Conservation (phyloP, 2,329 filamentous ascomycete species). For the Hyphodiscus sp. region DNA sequence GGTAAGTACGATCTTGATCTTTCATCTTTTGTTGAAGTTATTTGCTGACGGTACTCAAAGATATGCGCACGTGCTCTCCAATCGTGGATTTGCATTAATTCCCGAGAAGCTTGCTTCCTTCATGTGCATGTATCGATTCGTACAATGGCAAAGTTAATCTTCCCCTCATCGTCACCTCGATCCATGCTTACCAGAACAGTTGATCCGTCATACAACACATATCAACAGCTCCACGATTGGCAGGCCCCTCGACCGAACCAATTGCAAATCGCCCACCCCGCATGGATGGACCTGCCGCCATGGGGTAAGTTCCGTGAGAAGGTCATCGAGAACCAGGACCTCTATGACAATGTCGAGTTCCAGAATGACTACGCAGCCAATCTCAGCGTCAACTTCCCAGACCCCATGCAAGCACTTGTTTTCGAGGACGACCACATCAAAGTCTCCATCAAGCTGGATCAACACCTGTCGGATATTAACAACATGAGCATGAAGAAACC, state of each 20-base stretch:
- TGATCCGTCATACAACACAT: constrained; percentile 8
- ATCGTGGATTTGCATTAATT: constrained; percentile 22
- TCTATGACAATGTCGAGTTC: constrained; percentile 25
- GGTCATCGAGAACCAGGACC: constrained; percentile 24
- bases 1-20: constrained; percentile 3
- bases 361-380: constrained; percentile 24
- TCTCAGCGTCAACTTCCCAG: constrained; percentile 24
- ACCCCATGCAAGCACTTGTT: constrained; percentile 22
- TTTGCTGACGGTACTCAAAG: no score
- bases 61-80: constrained; percentile 20
- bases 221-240: constrained; percentile 23
- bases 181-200: neutral
- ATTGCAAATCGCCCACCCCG: constrained; percentile 23
- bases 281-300: constrained; percentile 28
- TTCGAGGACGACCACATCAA: constrained; percentile 23
- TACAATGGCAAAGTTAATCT: constrained; percentile 24
- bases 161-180: neutral
- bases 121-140: constrained; percentile 29
- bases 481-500: constrained; percentile 27
- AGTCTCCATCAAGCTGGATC: constrained; percentile 20
- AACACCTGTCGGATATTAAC: constrained; percentile 21
- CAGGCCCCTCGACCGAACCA: constrained; percentile 22
- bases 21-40: no score
- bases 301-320: constrained; percentile 26
- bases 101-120: constrained; percentile 27